Evolutionary conservation across 2,329 filamentous ascomycete species (phyloP).

Genomic region (Lasiodiplodia gonubiensis): DNA sequence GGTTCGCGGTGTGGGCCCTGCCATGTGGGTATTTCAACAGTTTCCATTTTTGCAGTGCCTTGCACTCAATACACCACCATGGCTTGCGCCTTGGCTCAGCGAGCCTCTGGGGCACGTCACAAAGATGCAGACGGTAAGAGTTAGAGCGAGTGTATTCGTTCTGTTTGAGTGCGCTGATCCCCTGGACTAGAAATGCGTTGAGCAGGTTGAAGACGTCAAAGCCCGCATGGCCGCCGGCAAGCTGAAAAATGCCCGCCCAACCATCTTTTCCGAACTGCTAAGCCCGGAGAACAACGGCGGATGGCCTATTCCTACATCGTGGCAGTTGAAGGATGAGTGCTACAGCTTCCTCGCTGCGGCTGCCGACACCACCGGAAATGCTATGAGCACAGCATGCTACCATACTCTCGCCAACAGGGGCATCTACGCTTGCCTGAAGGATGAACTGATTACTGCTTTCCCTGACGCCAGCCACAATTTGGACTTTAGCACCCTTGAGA

Average conservation of each 20-base stretch:
- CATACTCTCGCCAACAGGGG: conserved; percentile 38
- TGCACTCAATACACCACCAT: conserved; percentile 32
- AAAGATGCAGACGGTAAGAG: conserved; percentile 30
- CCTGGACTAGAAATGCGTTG: conserved; percentile 2
- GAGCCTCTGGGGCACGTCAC: conserved; percentile 31
- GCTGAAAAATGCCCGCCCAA: conserved; percentile 31
- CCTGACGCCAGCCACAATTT: conserved; percentile 37
- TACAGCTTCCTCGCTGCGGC: conserved; percentile 40
- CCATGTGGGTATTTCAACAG: conserved; percentile 35
- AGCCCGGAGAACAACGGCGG: conserved; percentile 30
- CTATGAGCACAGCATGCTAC: conserved; percentile 41
- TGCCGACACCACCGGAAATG: conserved; percentile 45
- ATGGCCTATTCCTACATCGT: conserved; percentile 34
- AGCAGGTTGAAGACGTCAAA: conserved; percentile 33
- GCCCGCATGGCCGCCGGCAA: conserved; percentile 30
- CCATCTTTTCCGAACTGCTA: conserved; percentile 40
- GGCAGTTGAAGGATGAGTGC: conserved; percentile 39
- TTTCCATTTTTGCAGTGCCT: conserved; percentile 33
- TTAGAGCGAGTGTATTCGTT: not conserved
- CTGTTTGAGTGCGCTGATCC: not conserved
- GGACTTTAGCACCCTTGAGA: conserved; percentile 41
- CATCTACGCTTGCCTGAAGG: conserved; percentile 36
- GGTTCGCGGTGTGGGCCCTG: conserved; percentile 33
- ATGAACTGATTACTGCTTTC: conserved; percentile 41
- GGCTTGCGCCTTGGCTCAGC: conserved; percentile 35